A percentile compares a stretch with the other conserved stretches of the same genome.
Evolutionary conservation across 441 rosid genomes (phyloP).

Genomic region (Hypseocharis bilobata): DNA sequence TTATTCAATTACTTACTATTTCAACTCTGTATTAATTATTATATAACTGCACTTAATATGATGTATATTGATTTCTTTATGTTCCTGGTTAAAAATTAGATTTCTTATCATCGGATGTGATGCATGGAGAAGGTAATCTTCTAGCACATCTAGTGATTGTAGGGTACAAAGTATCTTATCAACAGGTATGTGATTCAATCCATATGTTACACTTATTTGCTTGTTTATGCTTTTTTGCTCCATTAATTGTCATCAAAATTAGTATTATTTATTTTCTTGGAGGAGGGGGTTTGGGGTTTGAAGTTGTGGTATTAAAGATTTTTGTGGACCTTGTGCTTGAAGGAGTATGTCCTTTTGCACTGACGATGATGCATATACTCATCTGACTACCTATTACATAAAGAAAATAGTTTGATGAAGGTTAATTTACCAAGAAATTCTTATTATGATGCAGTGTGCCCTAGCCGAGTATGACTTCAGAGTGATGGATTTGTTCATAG

Average conservation of each 20-base stretch:
- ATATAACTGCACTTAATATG: constrained; percentile 10
- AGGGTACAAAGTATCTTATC: constrained; percentile 70
- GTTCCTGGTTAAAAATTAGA: constrained; percentile 40
- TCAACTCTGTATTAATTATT: constrained; percentile 7
- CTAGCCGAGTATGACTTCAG: constrained; percentile 64
- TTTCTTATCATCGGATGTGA: constrained; percentile 67
- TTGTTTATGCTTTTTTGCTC: too few relatives aligned
- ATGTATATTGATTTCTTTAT: constrained; percentile 24
- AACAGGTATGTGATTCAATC: constrained; percentile 53
- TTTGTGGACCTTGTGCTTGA: constrained; percentile 6
- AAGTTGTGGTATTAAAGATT: too few relatives aligned
- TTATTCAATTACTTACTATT: constrained; percentile 13
- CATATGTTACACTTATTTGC: not conserved
- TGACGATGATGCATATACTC: not conserved
- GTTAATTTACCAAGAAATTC: constrained; percentile 8
- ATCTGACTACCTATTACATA: not conserved
- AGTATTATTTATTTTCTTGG: too few relatives aligned
- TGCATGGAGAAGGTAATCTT: constrained; percentile 94
- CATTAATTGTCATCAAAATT: too few relatives aligned
- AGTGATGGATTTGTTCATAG: constrained; percentile 54
- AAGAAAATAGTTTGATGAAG: not conserved
- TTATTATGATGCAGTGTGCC: constrained; percentile 43
- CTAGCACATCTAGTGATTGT: constrained; percentile 65
- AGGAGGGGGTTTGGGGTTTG: too few relatives aligned
- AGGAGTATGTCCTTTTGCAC: not conserved